These are phyloP conservation scores for Plasmodium vivax DNA, from an alignment of 169 alveolate species.

Conservation along the genomic window DNA sequence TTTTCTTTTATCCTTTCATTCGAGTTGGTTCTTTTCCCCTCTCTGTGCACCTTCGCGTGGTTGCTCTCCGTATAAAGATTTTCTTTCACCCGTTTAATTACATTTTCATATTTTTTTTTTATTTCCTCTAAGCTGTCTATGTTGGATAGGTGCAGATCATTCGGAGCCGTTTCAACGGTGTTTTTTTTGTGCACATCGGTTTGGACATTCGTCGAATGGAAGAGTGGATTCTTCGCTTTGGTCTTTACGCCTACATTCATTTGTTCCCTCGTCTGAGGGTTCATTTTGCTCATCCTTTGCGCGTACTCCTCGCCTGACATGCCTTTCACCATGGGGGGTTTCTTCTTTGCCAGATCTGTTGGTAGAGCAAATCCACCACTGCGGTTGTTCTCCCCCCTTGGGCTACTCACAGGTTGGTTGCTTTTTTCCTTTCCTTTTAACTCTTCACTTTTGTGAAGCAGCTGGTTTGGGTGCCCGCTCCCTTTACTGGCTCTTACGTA, in stretches of 20 bases:
- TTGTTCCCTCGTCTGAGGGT: not conserved
- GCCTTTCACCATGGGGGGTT: not conserved
- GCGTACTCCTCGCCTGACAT: not conserved
- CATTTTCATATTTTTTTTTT: constrained; percentile 47
- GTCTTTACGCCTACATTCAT: not conserved
- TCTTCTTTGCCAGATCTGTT: not conserved
- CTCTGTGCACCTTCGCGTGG: not conserved
- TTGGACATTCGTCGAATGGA: constrained; percentile 6
- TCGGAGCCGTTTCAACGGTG: not conserved
- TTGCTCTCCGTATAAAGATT: not conserved
- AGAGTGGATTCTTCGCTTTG: constrained; percentile 13
- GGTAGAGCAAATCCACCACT: not conserved
- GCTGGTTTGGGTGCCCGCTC: not conserved
- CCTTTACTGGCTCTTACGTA: not conserved
- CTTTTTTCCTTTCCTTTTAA: not conserved
- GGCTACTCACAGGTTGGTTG: not conserved
- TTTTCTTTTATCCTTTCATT: constrained; percentile 41
- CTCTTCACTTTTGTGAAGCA: not conserved
- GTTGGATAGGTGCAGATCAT: not conserved
- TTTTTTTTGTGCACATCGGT: not conserved
- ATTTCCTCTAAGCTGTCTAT: not conserved
- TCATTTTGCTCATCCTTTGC: not conserved
- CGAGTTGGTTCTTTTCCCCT: constrained; percentile 9
- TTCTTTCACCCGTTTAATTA: constrained; percentile 1
- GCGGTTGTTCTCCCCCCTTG: not conserved